A percentile compares a stretch with the other conserved stretches of the same genome.
phyloP scores from a whole-genome alignment of 176 grass and related monocot genomes.

The Aegilops tauschii region DNA sequence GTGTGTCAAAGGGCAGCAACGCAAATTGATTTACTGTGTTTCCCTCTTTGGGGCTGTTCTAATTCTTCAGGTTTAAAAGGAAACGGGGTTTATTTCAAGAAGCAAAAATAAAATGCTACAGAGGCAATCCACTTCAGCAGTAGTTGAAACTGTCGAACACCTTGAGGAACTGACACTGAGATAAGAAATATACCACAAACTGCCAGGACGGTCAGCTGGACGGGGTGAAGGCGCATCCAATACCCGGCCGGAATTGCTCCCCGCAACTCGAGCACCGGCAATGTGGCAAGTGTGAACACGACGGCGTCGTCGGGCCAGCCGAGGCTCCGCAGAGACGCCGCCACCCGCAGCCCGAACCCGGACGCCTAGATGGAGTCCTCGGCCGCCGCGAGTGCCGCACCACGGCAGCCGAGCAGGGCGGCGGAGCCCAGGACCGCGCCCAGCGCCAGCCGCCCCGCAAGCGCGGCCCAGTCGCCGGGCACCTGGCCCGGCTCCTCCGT shows the following conservation, averaged over 20 bases:
- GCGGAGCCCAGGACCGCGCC: conserved; percentile 21
- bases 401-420: conserved; percentile 23
- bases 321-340: conserved; percentile 54
- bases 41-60: not conserved
- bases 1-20: not conserved
- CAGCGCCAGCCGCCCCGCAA: conserved; percentile 9
- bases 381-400: not conserved
- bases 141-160: not conserved
- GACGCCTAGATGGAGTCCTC: conserved; percentile 70
- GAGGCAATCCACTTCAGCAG: not conserved
- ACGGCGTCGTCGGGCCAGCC: conserved; percentile 82
- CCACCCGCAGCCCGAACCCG: conserved; percentile 74
- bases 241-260: conserved; percentile 89
- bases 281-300: conserved; percentile 69
- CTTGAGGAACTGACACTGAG: not conserved
- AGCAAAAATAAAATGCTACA: not conserved
- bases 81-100: not conserved
- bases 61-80: not conserved
- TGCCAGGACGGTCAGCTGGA: conserved; percentile 65
- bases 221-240: conserved; percentile 77
- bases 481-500: not conserved
- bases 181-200: conserved; percentile 51
- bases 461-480: not conserved
- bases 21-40: not conserved
- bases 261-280: conserved; percentile 82